A percentile compares a stretch with the other conserved stretches of the same genome.
Evolutionary conservation across 2,329 filamentous ascomycete species (phyloP).

Genomic region (Graphilbum ipis-grandicollis): DNA sequence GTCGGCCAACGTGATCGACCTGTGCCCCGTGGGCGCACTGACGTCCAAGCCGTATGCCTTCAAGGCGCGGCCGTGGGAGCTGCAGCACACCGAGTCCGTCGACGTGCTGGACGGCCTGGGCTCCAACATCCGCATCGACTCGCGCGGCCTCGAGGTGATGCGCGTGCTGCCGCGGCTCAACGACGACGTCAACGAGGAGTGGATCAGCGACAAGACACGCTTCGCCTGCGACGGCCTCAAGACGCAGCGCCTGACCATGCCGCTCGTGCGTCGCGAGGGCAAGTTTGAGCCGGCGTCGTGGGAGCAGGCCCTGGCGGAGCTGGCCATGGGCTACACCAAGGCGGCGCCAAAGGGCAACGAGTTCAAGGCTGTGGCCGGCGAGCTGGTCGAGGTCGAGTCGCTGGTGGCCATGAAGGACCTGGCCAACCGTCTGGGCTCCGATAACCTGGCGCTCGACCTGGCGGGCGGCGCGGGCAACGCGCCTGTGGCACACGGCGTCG

Average conservation of each 20-base stretch:
- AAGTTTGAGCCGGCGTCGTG: constrained; percentile 87
- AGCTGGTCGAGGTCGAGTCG: constrained; percentile 80
- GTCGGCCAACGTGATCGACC: constrained; percentile 93
- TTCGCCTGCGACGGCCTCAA: constrained; percentile 94
- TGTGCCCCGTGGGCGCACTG: constrained; percentile 91
- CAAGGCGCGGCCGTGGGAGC: constrained; percentile 88
- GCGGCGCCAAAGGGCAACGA: constrained; percentile 77
- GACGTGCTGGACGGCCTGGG: constrained; percentile 87
- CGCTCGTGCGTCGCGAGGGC: constrained; percentile 71
- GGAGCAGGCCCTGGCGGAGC: constrained; percentile 87
- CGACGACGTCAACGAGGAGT: constrained; percentile 97
- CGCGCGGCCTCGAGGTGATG: constrained; percentile 91
- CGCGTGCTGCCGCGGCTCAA: constrained; percentile 82
- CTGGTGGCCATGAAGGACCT: constrained; percentile 95
- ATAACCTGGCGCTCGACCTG: constrained; percentile 87
- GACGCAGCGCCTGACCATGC: constrained; percentile 88
- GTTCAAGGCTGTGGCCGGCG: constrained; percentile 87
- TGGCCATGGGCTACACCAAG: constrained; percentile 62
- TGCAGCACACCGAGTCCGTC: constrained; percentile 90
- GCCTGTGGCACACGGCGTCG: constrained; percentile 80
- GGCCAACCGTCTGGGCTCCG: constrained; percentile 88
- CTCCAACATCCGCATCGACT: constrained; percentile 87
- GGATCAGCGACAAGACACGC: constrained; percentile 97
- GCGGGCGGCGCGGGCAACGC: constrained; percentile 50
- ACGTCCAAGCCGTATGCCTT: constrained; percentile 97